Evolutionary conservation across 257 asterid genomes (phyloP), one percentile per base, ranked within the genome.

Genomic region (Primulina eburnea): DNA sequence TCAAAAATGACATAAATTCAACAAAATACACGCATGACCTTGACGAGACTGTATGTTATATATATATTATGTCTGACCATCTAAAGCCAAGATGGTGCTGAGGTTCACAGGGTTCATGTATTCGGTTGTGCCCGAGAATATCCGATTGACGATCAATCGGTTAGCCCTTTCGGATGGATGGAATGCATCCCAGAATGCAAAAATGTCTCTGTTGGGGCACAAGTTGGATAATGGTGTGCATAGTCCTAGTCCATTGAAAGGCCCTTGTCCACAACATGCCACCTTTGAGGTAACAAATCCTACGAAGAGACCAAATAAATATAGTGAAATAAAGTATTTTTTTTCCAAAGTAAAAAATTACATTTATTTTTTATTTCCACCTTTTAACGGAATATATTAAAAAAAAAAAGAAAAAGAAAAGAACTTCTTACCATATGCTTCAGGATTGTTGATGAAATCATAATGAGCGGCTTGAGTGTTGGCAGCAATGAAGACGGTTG

Each of bases 361-460:
- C 8, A 17, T 40, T 43, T 43, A 43, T 12, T 43, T 43, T 7
- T 43, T 14, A 2, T 14, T 43, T 43, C 14, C 55, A 43, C 11
- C 3, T 43, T 43, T 4, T 38, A 43, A 14, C 12, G 6, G 12
- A 65, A 73, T 18, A 29, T 0, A 14, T 32, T n/a, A n/a, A n/a
- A n/a, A n/a, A n/a, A n/a, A n/a, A n/a, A n/a, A n/a, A n/a, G n/a
- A n/a, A n/a, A 33, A 24, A 9, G 9, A 16, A 9, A 9, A 0
- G 2, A 67, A 70, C 53, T 10, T 26, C 53, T 10, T 26, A 87
- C 98, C 99, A 38, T 74, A 94, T 53, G 75, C 86, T 72, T 74
- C 84, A 28, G 99, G 97, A 5, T 84, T 81, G 78, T 12, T 53
- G 78, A 94, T 74, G 90, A 94, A 94, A 71, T 86, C 77, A 30